Evolutionary conservation across 2,329 filamentous ascomycete species (phyloP), one percentile per base, ranked within the genome.

Genomic region (Colletotrichum cereale): DNA sequence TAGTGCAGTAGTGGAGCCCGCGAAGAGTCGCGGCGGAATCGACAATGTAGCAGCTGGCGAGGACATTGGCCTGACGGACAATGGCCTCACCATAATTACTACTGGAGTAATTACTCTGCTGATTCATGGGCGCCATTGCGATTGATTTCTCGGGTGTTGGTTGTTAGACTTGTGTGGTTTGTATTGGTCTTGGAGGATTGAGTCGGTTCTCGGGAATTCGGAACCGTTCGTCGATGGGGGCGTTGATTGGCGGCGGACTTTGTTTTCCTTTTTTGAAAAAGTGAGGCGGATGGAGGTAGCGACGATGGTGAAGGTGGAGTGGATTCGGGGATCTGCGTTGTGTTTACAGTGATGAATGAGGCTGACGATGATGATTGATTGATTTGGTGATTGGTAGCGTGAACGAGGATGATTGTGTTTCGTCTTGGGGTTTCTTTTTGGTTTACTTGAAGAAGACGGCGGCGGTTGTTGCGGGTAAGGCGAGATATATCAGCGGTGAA

Each of bases 1-100:
- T 95, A 93, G 95, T 95, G 90, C 93, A 97, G 91, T 97, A 97
- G 87, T 97, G 95, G 86, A 96, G 92, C 82, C 93, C 93, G 82
- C 91, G 91, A 78, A 97, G 88, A 80, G 86, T 88, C 82, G 90
- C 88, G 77, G 91, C 88, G 79, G 86, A 86, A 84, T 95, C 91
- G 83, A 96, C 93, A 78, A 93, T 86, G 86, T 97, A 98, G 89
- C 94, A 97, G 83, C 92, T 95, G 85, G 95, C 95, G 86, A 96
- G 92, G 84, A 96, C 91, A 82, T 93, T 92, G 86, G 90, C 87
- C 83, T 86, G 86, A 78, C 88, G 87, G 84, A 82, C 86, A 83
- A 85, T 85, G 85, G 84, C 87, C 86, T 89, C 89, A 88, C 90
- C 89, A 88, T 91, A 60, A 93, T 90, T 92, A 91, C 88, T 93